Evolutionary conservation across 2,329 filamentous ascomycete genomes (phyloP), one percentile per base, ranked within the genome.

Genomic region (Paecilomyces variotii): DNA sequence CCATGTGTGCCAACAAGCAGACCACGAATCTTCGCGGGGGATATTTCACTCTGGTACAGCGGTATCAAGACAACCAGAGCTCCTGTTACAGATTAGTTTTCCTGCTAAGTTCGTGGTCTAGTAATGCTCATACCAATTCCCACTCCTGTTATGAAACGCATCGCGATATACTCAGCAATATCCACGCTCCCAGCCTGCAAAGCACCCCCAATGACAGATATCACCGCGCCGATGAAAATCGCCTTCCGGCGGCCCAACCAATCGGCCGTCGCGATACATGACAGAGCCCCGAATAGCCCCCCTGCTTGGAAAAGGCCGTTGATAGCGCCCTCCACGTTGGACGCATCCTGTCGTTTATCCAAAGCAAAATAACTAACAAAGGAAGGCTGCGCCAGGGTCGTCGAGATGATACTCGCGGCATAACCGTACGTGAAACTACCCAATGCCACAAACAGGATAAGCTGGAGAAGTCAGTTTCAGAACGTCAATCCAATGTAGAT

Each of bases 1-100:
- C 64, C 68, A 52, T 70, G 66, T 6, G 67, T 61, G 12, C 64
- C 63, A 39, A 66, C 64, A 11, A 60, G 62, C 35, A 69, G 55
- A 2, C 69, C 67, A 7, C 67, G 65, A 55, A 64, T 59, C 19
- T 66, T 63, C 32, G 67, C 67, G 7, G 67, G 67, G 2, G 65
- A 61, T 2, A 70, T 61, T 59, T 71, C 66, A 34, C 63, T 67
- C 62, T 70, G 68, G 50, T 61, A 65, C 26, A 66, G 55, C 53
- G 64, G 35, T 25, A 62, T 55, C 35, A 61, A 51, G 1, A 56
- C 55, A n/a, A 61, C 53, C 28, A 60, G 24, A n/a, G 58, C 56
- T 10, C 58, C 53, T 60, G 27, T 28, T 11, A 14, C 9, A 26
- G n/a, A 24, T 51, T n/a, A 58, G 9, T 26, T 10, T 34, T 24